Base-by-base conservation (phyloP, 371 early-diverging fungal genomes). In the Parasitella parasitica region DNA sequence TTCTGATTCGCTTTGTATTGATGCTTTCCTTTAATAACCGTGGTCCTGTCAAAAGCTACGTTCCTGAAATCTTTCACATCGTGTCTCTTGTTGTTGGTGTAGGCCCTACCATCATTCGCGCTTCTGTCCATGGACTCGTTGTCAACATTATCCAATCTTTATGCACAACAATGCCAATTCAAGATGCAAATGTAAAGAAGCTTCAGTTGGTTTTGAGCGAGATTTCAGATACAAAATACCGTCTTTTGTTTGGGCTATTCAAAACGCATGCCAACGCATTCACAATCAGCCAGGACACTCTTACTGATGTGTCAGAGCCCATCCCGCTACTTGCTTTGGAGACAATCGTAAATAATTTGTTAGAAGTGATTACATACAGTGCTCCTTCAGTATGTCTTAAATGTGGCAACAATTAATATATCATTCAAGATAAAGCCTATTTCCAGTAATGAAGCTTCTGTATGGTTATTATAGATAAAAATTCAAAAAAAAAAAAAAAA, bases 11-110 rank as follows among this genome's bases (percentile, higher is more conserved):
- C 8, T 91, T 95, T 73, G 82, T 92, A 48, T 79, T 96, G 54
- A 93, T 94, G 83, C 76, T 94, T 46, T 94, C 94, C 3, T 97
- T 97, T 81, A 91, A 94, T 66, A 93, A 94, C 64, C 84, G 86
- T 20, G 80, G 87, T 24, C 82, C 79, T 6, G 78, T 82, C 12
- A 74, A 90, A 61, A 90, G 91, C 13, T 94, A 89, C 72, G 80
- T 94, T 16, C 93, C 96, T 5, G 96, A 97, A 64, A 75, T 96
- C 7, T 91, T 92, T 59, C 92, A 95, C 62, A 82, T 94, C 49
- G 85, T 94, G 1, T 87, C 91, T 4, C 73, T 95, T 49, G 73
- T 96, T 26, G 88, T 91, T 2, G 95, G 94, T 35, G 82, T 91
- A 2, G 97, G 96, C 0, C 86, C 94, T 0, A 90, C 94, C 1